Evolutionary conservation across 345 rosid species (phyloP), one percentile per base, ranked within the genome.

Genomic region (Arabis hirsuta): DNA sequence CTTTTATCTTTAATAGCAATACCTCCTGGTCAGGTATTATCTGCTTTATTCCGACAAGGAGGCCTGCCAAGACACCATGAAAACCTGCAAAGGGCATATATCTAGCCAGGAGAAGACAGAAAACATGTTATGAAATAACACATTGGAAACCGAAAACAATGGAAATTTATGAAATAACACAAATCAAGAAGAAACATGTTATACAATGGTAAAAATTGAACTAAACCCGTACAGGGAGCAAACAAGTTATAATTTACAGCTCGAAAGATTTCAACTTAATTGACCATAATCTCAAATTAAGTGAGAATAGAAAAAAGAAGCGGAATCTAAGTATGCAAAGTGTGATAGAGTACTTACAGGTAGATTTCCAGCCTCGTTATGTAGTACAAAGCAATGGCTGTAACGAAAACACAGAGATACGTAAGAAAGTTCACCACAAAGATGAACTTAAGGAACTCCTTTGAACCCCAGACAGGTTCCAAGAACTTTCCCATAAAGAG

Each of bases 51-150:
- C 98, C 98, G 62, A 96, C 99, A 67, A 96, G 83, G 81, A 96
- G 84, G 61, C 94, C 97, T 38, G 85, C 81, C 62, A 92, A 82
- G 84, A 92, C 85, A 72, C 96, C 99, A 78, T 84, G 90, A 78
- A 92, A 96, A 53, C 99, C 99, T 55, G 98, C 88, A 80, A 90
- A 78, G 52, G 96, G 99, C 96, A 88, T 87, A 74, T 96, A 96
- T 69, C 99, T 92, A 79, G 59, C 77, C 77, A 70, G 41, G 75
- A 63, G 31, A 50, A 50, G 56, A 47, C 43, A 80, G 68, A 74
- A 44, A 68, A 52, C 4, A 39, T 9, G 4, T 62, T 29, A 34
- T 12, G 16, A 51, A 29, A 29, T 29, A 29, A 29, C 32, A 29
- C 32, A 29, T 3, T 29, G 32, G 32, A 29, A 29, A 29, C 32